Evolutionary conservation across 148 eudicot genomes (phyloP), one percentile per base, ranked within the genome.

Genomic region (Agrostemma githago): DNA sequence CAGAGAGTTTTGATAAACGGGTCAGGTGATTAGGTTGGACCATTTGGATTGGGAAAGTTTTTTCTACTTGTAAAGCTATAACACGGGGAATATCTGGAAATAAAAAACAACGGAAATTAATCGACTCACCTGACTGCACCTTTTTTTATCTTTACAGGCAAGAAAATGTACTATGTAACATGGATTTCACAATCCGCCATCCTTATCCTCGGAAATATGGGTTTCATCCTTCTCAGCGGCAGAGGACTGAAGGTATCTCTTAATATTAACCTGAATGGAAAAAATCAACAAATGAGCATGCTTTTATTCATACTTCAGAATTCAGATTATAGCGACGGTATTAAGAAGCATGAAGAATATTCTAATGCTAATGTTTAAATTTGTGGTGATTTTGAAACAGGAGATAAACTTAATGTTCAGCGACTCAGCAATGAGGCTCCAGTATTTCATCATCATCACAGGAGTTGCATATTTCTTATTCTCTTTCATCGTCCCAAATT

Each of bases 191-290:
- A 89, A 42, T 83, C 80, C 40, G 72, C 72, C 11, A 83, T 80
- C 75, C 79, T 87, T 14, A 44, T 86, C 39, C 81, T 86, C 48
- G 76, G 75, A 19, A 88, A 88, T 65, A 88, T 86, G 89, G 92
- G 88, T 48, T 86, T 85, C 78, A 86, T 89, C 72, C 88, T 89
- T 72, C 89, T 87, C 44, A 90, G 92, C 73, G 92, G 88, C 58
- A 86, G 65, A 82, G 87, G 86, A 60, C 74, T 89, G 5, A 85
- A 89, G 92, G 92, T 89, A 83, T 6, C 41, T 59, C 8, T 37
- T 37, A n/a, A 37, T 26, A 53, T 16, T 51, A 51, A 62, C 57
- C 71, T 63, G 40, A 54, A 40, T 6, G 6, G 5, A 70, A 17
- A 40, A n/a, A n/a, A 62, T 62, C 16, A 71, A 70, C 37, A 48